A percentile compares a stretch with the other conserved stretches of the same genome.
Evolutionary conservation across 1,284 basidiomycete genomes (phyloP).

Genomic region (Sporisorium reilianum): DNA sequence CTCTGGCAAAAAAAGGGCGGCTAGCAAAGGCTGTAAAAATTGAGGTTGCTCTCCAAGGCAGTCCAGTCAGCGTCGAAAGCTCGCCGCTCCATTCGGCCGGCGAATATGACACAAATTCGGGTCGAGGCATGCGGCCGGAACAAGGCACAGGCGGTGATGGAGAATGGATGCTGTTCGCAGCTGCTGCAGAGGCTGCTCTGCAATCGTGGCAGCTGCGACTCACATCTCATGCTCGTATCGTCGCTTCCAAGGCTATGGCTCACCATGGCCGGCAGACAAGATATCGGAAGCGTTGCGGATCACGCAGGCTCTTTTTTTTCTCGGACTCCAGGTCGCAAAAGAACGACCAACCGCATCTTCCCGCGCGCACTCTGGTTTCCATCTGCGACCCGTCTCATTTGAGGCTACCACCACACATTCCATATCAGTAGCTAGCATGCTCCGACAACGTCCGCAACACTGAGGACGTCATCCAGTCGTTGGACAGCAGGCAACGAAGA

Average conservation of each 20-base stretch:
- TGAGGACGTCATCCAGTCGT: neutral
- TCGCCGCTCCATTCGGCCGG: conserved; percentile 5
- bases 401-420: too few relatives aligned
- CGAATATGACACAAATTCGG: conserved; percentile 7
- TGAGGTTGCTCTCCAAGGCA: neutral
- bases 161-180: neutral
- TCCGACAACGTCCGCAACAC: too few relatives aligned
- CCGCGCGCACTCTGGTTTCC: neutral
- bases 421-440: neutral
- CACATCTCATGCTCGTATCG: too few relatives aligned
- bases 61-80: neutral
- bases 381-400: too few relatives aligned
- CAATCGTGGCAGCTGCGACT: too few relatives aligned
- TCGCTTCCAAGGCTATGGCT: too few relatives aligned
- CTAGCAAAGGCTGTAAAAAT: neutral
- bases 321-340: too few relatives aligned
- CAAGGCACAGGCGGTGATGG: neutral
- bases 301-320: neutral
- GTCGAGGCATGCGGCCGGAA: neutral
- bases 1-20: conserved; percentile 3
- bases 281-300: neutral
- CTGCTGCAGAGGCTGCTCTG: too few relatives aligned
- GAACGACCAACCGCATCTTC: neutral
- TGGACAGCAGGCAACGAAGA: neutral
- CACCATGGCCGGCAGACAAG: too few relatives aligned